phyloP scores from a whole-genome alignment of 495 filamentous ascomycete genomes.

The Lentithecium fluviatile region DNA sequence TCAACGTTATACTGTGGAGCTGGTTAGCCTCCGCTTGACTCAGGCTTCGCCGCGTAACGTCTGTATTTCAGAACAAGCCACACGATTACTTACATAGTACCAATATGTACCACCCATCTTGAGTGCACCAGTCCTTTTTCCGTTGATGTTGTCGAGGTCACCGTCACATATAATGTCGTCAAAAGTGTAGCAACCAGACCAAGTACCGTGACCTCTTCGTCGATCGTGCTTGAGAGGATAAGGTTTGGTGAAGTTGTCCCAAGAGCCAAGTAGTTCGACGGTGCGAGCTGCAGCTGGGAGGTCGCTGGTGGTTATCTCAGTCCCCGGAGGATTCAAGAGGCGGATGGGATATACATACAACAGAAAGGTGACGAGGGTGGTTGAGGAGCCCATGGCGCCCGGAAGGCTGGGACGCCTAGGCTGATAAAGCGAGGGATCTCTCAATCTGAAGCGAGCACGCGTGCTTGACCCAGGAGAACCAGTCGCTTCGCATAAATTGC shows the following conservation, averaged over 20 bases:
- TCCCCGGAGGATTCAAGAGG: not conserved
- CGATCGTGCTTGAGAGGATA: constrained; percentile 78
- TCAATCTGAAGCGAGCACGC: not conserved
- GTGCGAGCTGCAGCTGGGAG: constrained; percentile 65
- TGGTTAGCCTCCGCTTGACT: constrained; percentile 7
- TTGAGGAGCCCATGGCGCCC: constrained; percentile 36
- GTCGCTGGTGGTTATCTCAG: constrained; percentile 48
- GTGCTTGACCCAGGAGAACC: not conserved
- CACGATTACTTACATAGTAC: constrained; percentile 71
- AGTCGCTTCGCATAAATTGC: constrained; percentile 20
- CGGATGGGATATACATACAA: constrained; percentile 35
- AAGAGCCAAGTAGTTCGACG: constrained; percentile 82
- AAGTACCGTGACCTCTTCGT: constrained; percentile 66
- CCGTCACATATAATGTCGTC: constrained; percentile 83
- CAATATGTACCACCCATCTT: constrained; percentile 94
- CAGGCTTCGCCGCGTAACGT: not conserved
- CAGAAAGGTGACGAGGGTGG: constrained; percentile 43
- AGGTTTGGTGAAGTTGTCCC: constrained; percentile 81
- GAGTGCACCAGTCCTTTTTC: constrained; percentile 70
- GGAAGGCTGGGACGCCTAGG: constrained; percentile 4
- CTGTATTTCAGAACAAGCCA: not conserved
- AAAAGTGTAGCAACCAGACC: constrained; percentile 83
- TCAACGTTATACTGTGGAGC: constrained; percentile 70
- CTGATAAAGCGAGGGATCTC: constrained; percentile 9
- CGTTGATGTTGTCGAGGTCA: constrained; percentile 50